Evolutionary conservation across 768 basidiomycete genomes (phyloP), one percentile per base, ranked within the genome.

Genomic region (Calocybe indica): DNA sequence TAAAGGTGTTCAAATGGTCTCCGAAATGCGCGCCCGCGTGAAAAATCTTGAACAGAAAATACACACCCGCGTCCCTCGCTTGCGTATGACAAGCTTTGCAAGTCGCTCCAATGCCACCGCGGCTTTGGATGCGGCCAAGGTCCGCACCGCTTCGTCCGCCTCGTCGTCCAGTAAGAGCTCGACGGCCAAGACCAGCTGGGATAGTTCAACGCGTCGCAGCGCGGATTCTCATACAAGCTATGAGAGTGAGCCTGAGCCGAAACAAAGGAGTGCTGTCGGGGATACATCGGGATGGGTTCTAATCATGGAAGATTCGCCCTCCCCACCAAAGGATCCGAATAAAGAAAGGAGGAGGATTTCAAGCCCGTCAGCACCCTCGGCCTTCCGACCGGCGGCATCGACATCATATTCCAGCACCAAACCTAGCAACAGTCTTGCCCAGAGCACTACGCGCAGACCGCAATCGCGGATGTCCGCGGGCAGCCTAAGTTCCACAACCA

Each of bases 1-100:
- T 62, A 86, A 82, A 61, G 90, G 89, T 28, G 88, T 91, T 3
- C 89, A 92, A 59, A 92, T 93, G 91, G 88, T 92, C 5, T 85
- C 87, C 15, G 91, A 92, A 61, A 90, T 93, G 85, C 80, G 91
- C 37, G 88, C 88, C 35, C 77, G 86, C 44, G 89, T 92, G 30
- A 81, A 74, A 59, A 86, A 83, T 55, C 66, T 92, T 35, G 88
- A 92, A 58, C 88, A 89, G 66, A 88, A 86, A 65, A 87, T 92
- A 39, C 88, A 91, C 58, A 89, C 88, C 38, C 85, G 86, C 38
- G 89, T 92, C 43, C 90, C 89, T 15, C 78, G 89, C 46, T 61
- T 92, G 47, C 84, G 89, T 9, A 87, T 90, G 82, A 83, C 82
- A 13, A 89, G 88, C 58, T 79, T 82, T 45, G 82, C 80, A 39